Percentiles rank a stretch among this genome's conserved stretches.
phyloP scores from a whole-genome alignment of 2,329 filamentous ascomycete genomes.

The Emmonsiellopsis sp. region DNA sequence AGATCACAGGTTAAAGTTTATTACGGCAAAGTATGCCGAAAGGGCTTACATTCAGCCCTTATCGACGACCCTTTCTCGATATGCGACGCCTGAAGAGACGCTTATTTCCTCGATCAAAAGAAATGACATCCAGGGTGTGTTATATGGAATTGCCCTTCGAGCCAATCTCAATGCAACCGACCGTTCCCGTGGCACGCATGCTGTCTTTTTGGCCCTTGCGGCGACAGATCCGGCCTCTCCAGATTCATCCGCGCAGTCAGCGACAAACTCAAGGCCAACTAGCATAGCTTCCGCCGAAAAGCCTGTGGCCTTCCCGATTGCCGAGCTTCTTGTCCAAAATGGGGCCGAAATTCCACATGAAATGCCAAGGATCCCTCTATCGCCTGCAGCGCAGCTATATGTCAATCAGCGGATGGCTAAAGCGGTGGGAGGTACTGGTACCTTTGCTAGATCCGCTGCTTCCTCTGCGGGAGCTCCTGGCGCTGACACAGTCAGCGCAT shows the following conservation, averaged over 20 bases:
- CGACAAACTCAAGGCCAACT: conserved; percentile 21
- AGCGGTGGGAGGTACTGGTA: conserved; percentile 2
- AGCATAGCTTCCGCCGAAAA: conserved; percentile 32
- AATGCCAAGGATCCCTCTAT: conserved; percentile 74
- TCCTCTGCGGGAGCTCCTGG: conserved; percentile 18
- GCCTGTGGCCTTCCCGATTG: conserved; percentile 69
- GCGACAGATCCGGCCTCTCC: conserved; percentile 85
- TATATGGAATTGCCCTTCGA: conserved; percentile 77
- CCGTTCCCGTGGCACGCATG: conserved; percentile 77
- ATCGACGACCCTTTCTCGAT: conserved; percentile 65
- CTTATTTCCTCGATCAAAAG: conserved; percentile 88
- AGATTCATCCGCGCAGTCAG: conserved; percentile 8
- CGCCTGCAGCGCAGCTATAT: conserved; percentile 70
- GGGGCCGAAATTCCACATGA: conserved; percentile 74
- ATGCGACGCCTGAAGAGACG: conserved; percentile 73
- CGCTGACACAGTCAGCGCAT: conserved; percentile 52
- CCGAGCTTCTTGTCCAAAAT: conserved; percentile 87
- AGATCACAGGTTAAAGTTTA: conserved; percentile 88
- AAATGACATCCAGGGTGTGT: conserved; percentile 87
- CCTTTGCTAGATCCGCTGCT: not conserved
- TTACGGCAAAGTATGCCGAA: conserved; percentile 90
- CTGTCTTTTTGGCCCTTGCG: conserved; percentile 81
- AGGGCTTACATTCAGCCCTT: conserved; percentile 66
- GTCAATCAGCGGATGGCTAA: conserved; percentile 61
- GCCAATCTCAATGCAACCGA: conserved; percentile 84